phyloP scores from a whole-genome alignment of 2,329 filamentous ascomycete genomes.

The Chrysoporthe cubensis region DNA sequence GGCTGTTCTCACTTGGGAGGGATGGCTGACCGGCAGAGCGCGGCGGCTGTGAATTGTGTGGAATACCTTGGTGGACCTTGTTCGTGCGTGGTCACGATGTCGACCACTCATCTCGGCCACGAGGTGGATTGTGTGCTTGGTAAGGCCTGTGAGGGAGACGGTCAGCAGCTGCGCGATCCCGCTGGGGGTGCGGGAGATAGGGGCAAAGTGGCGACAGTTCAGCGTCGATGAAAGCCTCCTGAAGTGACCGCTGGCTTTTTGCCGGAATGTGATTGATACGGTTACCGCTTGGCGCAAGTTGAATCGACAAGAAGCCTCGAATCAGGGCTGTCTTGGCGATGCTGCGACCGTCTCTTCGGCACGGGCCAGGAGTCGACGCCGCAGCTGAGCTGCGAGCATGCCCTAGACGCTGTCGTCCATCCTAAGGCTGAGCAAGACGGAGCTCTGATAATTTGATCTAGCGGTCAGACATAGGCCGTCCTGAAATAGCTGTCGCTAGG shows the following conservation, averaged over 20 bases:
- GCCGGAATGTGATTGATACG: background rate
- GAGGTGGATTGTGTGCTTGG: background rate
- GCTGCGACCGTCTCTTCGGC: slow-evolving; percentile 7
- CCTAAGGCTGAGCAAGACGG: background rate
- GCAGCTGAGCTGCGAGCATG: too few relatives aligned
- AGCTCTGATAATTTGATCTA: background rate
- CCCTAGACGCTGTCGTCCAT: too few relatives aligned
- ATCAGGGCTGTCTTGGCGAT: slow-evolving; percentile 2
- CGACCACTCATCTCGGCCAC: slow-evolving; percentile 2
- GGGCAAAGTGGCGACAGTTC: background rate
- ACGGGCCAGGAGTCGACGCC: background rate
- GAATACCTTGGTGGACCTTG: background rate
- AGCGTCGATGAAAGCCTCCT: background rate
- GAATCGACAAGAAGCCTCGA: background rate
- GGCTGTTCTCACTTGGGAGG: background rate
- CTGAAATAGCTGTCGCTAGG: background rate
- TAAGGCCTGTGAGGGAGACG: background rate
- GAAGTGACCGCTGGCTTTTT: background rate
- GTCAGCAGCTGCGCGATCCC: background rate
- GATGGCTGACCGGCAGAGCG: background rate
- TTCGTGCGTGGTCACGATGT: background rate
- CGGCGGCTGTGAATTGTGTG: background rate
- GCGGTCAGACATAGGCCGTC: slow-evolving; percentile 4
- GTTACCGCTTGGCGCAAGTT: background rate
- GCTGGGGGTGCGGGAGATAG: background rate